A percentile compares a stretch with the other conserved stretches of the same genome.
These are phyloP conservation scores for Protomyces gravidus DNA, from an alignment of 1,139 yeast species.

Conservation along the genomic window DNA sequence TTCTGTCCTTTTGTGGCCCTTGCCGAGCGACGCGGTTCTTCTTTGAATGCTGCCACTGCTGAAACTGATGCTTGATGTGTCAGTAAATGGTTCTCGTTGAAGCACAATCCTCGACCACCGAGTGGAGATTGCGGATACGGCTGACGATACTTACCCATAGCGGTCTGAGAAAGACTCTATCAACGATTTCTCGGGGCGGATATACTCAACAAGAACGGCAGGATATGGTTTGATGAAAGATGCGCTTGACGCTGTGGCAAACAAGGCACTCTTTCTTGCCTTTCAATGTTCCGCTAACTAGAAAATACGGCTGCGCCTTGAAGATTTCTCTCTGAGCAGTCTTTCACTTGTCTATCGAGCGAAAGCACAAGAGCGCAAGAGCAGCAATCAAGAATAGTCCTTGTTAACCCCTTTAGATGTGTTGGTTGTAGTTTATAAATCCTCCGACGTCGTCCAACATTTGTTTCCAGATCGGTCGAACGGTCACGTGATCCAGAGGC, in stretches of 20 bases:
- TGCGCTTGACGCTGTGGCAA: too few relatives aligned
- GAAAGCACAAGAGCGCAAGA: not conserved
- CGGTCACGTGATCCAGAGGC: too few relatives aligned
- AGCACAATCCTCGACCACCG: not conserved
- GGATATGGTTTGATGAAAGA: not conserved
- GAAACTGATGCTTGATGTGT: not conserved
- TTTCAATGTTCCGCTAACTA: too few relatives aligned
- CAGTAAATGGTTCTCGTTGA: not conserved
- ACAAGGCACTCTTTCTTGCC: too few relatives aligned
- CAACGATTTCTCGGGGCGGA: not conserved
- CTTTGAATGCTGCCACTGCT: not conserved
- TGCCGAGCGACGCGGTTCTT: slow-evolving; percentile 23
- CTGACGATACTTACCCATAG: too few relatives aligned
- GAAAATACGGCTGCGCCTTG: not conserved
- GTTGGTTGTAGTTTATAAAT: too few relatives aligned
- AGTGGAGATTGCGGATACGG: too few relatives aligned
- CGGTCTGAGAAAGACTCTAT: not conserved
- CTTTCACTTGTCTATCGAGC: not conserved
- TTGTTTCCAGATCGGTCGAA: too few relatives aligned
- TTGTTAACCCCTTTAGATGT: too few relatives aligned
- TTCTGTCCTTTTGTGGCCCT: slow-evolving; percentile 21
- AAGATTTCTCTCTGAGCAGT: not conserved
- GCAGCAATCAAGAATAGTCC: too few relatives aligned
- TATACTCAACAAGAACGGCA: not conserved
- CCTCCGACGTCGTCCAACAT: too few relatives aligned